These are phyloP conservation scores for Hypoxylon sp. DNA, from an alignment of 2,329 filamentous ascomycete genomes.

Conservation along the genomic window DNA sequence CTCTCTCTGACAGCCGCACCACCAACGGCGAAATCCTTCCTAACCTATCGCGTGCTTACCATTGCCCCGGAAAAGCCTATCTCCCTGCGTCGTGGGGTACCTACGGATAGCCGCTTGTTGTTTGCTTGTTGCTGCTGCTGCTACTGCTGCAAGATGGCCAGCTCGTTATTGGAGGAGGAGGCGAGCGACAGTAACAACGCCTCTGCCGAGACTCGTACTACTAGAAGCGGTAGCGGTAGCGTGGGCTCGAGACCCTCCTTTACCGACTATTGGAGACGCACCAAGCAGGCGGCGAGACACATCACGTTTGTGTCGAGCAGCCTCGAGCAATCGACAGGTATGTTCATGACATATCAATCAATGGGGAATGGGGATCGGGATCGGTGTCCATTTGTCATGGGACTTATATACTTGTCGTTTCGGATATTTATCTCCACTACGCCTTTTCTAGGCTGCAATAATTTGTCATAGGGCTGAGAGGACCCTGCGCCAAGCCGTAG, in stretches of 20 bases:
- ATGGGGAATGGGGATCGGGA: background rate
- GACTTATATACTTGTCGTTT: constrained; percentile 7
- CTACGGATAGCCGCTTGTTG: constrained; percentile 1
- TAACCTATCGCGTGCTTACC: constrained; percentile 35
- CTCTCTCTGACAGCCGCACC: constrained; percentile 20
- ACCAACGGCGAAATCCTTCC: constrained; percentile 26
- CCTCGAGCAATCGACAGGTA: constrained; percentile 50
- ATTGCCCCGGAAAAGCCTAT: constrained; percentile 13
- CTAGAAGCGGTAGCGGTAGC: constrained; percentile 35
- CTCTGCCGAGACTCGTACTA: constrained; percentile 12
- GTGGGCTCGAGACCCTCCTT: constrained; percentile 61
- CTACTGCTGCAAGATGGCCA: constrained; percentile 17
- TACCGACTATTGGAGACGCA: constrained; percentile 63
- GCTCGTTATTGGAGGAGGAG: constrained; percentile 30
- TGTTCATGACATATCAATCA: constrained; percentile 30
- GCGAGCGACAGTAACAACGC: background rate
- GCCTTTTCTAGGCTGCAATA: constrained; percentile 19
- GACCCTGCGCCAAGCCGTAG: constrained; percentile 25
- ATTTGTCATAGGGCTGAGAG: constrained; percentile 41
- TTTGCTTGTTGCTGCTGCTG: constrained; percentile 3
- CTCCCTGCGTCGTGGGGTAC: constrained; percentile 21
- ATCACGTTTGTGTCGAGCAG: constrained; percentile 57
- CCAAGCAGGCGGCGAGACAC: constrained; percentile 55
- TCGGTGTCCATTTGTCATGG: background rate
- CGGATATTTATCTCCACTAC: background rate